Conservation (phyloP, 768 basidiomycete species). For the Suillus luteus region DNA sequence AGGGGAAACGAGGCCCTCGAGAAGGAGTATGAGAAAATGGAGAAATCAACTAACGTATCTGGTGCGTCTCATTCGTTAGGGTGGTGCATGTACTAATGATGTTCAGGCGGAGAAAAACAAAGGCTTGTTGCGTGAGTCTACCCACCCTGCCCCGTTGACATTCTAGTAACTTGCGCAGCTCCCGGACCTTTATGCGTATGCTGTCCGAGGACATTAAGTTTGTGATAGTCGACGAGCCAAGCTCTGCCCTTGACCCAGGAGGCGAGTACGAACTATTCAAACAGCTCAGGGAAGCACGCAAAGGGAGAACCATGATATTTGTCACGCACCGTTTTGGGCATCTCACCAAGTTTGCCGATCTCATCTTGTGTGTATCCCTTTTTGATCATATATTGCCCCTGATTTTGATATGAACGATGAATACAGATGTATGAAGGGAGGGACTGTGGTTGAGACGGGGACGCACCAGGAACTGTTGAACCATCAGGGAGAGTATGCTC, state of each 20-base stretch:
- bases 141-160: neutral
- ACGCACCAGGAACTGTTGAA: constrained; percentile 35
- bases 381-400: neutral
- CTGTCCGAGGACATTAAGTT: constrained; percentile 32
- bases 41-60: constrained; percentile 26
- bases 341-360: constrained; percentile 38
- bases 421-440: constrained; percentile 37
- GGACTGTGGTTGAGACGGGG: constrained; percentile 34
- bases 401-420: neutral
- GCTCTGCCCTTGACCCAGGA: constrained; percentile 39
- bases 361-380: constrained; percentile 35
- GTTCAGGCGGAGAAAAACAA: constrained; percentile 34
- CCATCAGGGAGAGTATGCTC: constrained; percentile 34
- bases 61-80: constrained; percentile 16
- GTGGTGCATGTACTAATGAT: neutral
- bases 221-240: constrained; percentile 40
- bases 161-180: constrained; percentile 18
- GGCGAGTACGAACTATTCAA: constrained; percentile 36
- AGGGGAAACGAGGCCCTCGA: constrained; percentile 18
- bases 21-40: constrained; percentile 21
- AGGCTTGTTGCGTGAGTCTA: constrained; percentile 29
- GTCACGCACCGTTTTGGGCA: constrained; percentile 44
- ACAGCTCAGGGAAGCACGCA: constrained; percentile 27
- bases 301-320: constrained; percentile 42
- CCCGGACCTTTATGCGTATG: constrained; percentile 45